Percentiles rank a stretch among this genome's conserved stretches.
These are phyloP conservation scores for Nadsonia commutata DNA, from an alignment of 1,139 yeast genomes.

Conservation along the genomic window DNA sequence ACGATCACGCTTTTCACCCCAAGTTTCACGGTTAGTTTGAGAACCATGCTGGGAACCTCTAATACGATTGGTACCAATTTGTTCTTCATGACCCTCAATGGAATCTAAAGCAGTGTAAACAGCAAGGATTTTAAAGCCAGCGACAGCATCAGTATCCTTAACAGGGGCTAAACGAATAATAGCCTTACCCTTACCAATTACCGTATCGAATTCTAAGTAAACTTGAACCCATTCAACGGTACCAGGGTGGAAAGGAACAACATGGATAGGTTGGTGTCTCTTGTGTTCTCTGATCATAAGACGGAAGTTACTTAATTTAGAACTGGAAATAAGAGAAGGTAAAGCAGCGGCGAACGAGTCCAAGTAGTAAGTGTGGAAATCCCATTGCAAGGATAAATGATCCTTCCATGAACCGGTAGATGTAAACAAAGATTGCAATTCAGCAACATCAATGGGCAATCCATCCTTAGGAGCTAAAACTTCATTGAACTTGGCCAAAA, in stretches of 20 bases:
- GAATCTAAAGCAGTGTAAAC: slow-evolving; percentile 26
- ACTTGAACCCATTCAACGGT: slow-evolving; percentile 15
- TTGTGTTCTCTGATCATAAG: background rate
- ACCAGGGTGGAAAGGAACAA: slow-evolving; percentile 13
- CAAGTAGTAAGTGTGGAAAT: slow-evolving; percentile 1
- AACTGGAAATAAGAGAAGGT: background rate
- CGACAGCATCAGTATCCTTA: slow-evolving; percentile 14
- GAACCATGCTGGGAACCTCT: slow-evolving; percentile 24
- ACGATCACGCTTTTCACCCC: slow-evolving; percentile 20
- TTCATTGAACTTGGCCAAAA: background rate
- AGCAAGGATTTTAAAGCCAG: slow-evolving; percentile 22
- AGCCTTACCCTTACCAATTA: slow-evolving; percentile 25
- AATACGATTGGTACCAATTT: slow-evolving; percentile 22
- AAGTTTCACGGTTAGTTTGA: background rate
- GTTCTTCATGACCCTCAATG: slow-evolving; percentile 23
- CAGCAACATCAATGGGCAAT: background rate
- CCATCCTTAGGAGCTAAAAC: background rate
- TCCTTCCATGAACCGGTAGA: background rate
- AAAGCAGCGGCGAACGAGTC: background rate
- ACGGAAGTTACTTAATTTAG: slow-evolving; percentile 3
- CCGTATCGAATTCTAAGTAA: slow-evolving; percentile 21
- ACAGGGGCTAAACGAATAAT: slow-evolving; percentile 20
- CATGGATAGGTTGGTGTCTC: background rate
- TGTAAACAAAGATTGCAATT: background rate
- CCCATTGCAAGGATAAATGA: slow-evolving; percentile 4